Conservation (phyloP, 2,329 filamentous ascomycete species). For the Dactylellina haptotyla region DNA sequence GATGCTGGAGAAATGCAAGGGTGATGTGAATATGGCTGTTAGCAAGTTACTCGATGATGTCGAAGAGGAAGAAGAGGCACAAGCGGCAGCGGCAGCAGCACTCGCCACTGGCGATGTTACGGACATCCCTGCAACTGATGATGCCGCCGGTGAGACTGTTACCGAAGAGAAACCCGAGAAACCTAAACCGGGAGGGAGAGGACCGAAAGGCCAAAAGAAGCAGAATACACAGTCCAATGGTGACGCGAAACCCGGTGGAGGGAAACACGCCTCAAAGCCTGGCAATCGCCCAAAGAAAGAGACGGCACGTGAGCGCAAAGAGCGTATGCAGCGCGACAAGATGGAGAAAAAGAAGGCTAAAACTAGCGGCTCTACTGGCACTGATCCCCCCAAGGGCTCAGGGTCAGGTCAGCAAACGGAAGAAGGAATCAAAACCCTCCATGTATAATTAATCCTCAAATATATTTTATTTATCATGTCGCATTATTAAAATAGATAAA, state of each 20-base stretch:
- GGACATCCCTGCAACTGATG: background rate
- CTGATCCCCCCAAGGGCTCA: background rate
- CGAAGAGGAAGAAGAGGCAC: slow-evolving; percentile 57
- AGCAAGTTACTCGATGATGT: slow-evolving; percentile 66
- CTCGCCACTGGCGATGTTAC: background rate
- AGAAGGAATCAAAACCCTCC: slow-evolving; percentile 47
- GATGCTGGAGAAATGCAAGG: slow-evolving; percentile 67
- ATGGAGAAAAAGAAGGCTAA: slow-evolving; percentile 39
- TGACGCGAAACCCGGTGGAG: background rate
- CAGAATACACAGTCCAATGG: background rate
- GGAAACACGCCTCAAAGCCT: slow-evolving; percentile 4
- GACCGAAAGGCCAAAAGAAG: background rate
- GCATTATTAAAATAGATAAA: background rate
- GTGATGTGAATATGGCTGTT: slow-evolving; percentile 68
- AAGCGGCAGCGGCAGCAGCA: background rate
- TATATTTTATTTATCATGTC: background rate
- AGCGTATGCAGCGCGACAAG: slow-evolving; percentile 43
- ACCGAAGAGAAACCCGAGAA: slow-evolving; percentile 2
- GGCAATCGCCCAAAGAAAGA: slow-evolving; percentile 24
- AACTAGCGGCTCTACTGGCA: background rate
- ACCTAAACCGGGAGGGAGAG: background rate
- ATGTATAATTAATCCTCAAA: slow-evolving; percentile 37
- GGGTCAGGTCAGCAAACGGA: background rate
- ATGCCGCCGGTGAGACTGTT: slow-evolving; percentile 1
- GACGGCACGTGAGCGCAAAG: slow-evolving; percentile 44